Evolutionary conservation across 1,139 yeast species (phyloP).

Genomic region (Hyphopichia burtonii): DNA sequence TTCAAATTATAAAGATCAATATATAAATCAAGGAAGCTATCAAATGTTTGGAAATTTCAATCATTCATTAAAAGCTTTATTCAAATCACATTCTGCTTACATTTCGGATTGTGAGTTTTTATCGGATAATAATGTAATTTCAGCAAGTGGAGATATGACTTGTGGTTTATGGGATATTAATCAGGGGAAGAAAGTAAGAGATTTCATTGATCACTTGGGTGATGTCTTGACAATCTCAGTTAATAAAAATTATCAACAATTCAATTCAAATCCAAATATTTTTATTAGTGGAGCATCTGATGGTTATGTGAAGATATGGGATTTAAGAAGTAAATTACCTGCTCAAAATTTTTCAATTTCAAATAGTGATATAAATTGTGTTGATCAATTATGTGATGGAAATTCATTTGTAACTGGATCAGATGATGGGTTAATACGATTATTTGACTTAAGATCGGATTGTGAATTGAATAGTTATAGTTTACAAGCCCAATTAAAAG

Average conservation of each 20-base stretch:
- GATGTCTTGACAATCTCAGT: conserved; percentile 65
- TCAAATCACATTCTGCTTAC: conserved; percentile 83
- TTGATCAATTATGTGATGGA: conserved; percentile 72
- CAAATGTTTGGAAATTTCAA: conserved; percentile 25
- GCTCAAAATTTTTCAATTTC: conserved; percentile 62
- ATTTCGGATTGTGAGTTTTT: conserved; percentile 73
- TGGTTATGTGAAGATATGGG: conserved; percentile 74
- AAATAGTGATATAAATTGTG: conserved; percentile 63
- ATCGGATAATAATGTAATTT: conserved; percentile 50
- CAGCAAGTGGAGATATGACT: conserved; percentile 84
- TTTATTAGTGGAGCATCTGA: conserved; percentile 79
- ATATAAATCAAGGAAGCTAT: conserved; percentile 5
- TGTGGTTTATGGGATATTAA: conserved; percentile 78
- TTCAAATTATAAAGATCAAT: background rate
- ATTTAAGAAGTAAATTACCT: conserved; percentile 52
- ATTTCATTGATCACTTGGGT: conserved; percentile 74
- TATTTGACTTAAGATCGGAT: conserved; percentile 78
- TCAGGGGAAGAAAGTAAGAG: conserved; percentile 53
- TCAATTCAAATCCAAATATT: conserved; percentile 19
- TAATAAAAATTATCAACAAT: conserved; percentile 9
- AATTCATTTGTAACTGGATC: conserved; percentile 66
- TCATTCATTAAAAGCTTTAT: conserved; percentile 50
- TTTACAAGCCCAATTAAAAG: conserved; percentile 22
- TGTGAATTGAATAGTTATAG: conserved; percentile 61
- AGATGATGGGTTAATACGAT: conserved; percentile 73